Evolutionary conservation across 805 yeast species (phyloP), one percentile per base, ranked within the genome.

Genomic region (Candida oleophila): DNA sequence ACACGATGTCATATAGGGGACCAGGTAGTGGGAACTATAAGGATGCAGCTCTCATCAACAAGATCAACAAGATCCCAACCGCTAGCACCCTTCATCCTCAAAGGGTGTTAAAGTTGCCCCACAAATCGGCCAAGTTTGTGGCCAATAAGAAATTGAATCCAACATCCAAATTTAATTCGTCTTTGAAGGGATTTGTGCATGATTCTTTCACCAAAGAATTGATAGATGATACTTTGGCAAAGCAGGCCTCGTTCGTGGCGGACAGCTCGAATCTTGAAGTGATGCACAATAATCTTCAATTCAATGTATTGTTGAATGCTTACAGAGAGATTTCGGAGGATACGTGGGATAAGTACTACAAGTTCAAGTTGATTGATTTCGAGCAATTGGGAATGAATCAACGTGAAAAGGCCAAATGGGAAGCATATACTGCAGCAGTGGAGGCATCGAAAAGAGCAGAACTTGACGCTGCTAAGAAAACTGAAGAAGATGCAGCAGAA

Each of bases 11-110:
- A 30, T 70, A 69, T 46, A 59, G 76, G 40, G 77, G 77, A 0
- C 76, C 76, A 2, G 77, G 77, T 1, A 65, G 71, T 38, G 77
- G 77, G 2, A 72, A 71, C 48, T 72, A 69, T 52, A 72, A 72
- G 50, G 77, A 72, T 53, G 74, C 73, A 1, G 66, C 74, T 2
- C 51, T 72, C 36, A 65, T 69, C 49, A 71, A 67, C 49, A 59
- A 66, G 38, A 68, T 72, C 49, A 72, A 70, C 53, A 62, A 62
- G 43, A 64, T 72, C 38, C 67, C 61, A 4, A 45, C 57, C n/a
- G 54, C 64, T 25, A 37, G 35, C 14, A 40, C 22, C 32, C 41
- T 22, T 20, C 41, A 44, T 37, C 30, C 39, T 9, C 39, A n/a
- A 39, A 44, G 44, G 4, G 37, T 33, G 12, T 22, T 54, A 3